phyloP scores from a whole-genome alignment of 2,329 filamentous ascomycete genomes.

The Ophiostoma sp. region DNA sequence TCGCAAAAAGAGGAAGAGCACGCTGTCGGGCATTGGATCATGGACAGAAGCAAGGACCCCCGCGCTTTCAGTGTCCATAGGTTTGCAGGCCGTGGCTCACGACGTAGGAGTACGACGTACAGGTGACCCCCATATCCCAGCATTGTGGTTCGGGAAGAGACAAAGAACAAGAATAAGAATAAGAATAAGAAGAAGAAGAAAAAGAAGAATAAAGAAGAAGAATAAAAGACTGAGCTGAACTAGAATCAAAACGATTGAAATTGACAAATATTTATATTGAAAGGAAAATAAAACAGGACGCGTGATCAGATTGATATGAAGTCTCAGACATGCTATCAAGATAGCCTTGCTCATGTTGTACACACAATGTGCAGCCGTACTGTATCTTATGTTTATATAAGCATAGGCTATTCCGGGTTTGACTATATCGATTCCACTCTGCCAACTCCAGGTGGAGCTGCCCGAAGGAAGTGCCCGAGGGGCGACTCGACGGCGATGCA shows the following conservation, averaged over 20 bases:
- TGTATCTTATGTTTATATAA: not conserved
- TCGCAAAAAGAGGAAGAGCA: not conserved
- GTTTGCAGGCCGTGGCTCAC: no score
- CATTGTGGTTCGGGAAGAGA: constrained; percentile 1
- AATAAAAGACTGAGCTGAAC: not conserved
- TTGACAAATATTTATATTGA: no score
- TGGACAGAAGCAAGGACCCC: not conserved
- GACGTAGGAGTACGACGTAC: not conserved
- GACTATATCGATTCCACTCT: no score
- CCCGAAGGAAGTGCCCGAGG: constrained; percentile 6
- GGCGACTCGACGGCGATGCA: not conserved
- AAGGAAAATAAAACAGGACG: no score
- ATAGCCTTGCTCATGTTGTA: no score
- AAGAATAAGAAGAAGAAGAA: not conserved
- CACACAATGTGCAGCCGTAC: not conserved
- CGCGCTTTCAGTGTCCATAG: not conserved
- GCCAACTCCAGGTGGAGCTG: not conserved
- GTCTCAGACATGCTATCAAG: no score
- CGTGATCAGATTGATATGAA: no score
- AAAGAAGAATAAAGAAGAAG: not conserved
- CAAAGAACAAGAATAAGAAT: no score
- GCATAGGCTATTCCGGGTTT: no score
- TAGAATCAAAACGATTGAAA: no score
- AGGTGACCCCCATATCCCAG: constrained; percentile 13
- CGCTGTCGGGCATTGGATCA: not conserved